Evolutionary conservation across 108 stramenopile species (phyloP), one percentile per base, ranked within the genome.

Genomic region (Bacterosira constricta): DNA sequence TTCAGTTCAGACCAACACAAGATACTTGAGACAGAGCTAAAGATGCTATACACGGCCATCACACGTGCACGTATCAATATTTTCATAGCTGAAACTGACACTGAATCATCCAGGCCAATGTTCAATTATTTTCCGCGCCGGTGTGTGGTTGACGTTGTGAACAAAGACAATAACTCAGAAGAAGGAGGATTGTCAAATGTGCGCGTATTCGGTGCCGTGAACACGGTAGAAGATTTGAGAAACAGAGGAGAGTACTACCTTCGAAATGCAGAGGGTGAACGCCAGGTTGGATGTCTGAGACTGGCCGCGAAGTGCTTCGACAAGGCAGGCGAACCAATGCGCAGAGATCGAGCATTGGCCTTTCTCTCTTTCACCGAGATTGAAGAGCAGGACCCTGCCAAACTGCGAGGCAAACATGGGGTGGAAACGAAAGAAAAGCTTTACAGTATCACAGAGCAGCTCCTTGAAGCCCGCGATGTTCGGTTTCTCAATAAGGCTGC

Each of bases 271-370:
- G 73, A 74, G 25, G 79, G 79, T 2, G 55, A 81, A 8, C 17
- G 70, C n/a, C 30, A 41, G 27, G 47, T 42, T 45, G 49, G 66
- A n/a, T 38, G 63, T 23, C 36, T 81, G 13, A 25, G 79, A 25
- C 73, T 81, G 47, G 79, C 79, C 21, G 79, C 79, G 12, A 75
- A 75, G 27, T 81, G 79, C 45, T 81, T 81, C 38, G 73, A 81
- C 36, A 81, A 75, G 37, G 73, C 73, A 53, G 74, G 68, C 12
- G 79, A 81, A 11, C 58, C 32, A 30, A 75, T 69, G 26, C 56
- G 66, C 37, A 39, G 36, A 25, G 60, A 70, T 13, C 54, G 62
- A 31, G 63, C 79, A n/a, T 39, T 75, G 6, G 73, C 79, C 30
- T 75, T 54, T 52, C 39, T 75, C 13, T 56, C 66, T 29, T 81